Conservation (phyloP, 805 yeast species). For the Nakazawaea pomicola region DNA sequence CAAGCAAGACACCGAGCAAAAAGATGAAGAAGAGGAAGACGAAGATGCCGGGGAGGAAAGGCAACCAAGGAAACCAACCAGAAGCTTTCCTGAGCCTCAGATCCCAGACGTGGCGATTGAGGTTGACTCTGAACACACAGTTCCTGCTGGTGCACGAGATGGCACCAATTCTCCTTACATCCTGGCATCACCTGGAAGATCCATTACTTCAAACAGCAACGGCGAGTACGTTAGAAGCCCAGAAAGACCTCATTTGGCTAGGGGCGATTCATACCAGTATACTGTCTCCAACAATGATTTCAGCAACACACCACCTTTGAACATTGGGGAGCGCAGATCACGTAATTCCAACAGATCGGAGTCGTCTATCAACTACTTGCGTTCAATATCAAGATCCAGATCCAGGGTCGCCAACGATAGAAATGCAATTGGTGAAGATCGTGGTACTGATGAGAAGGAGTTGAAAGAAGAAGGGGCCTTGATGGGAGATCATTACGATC, state of each 20-base stretch:
- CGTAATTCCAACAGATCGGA: slow-evolving; percentile 24
- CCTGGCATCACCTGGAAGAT: slow-evolving; percentile 2
- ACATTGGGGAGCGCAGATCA: slow-evolving; percentile 34
- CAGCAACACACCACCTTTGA: slow-evolving; percentile 32
- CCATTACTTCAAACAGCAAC: slow-evolving; percentile 17
- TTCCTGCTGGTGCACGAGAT: slow-evolving; percentile 42
- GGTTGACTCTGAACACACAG: slow-evolving; percentile 31
- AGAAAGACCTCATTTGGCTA: slow-evolving; percentile 59
- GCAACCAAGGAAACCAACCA: slow-evolving; percentile 11
- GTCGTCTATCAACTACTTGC: slow-evolving; percentile 50
- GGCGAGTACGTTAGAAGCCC: slow-evolving; percentile 24
- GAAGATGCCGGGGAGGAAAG: slow-evolving; percentile 6
- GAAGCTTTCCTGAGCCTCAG: slow-evolving; percentile 16
- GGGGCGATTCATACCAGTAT: slow-evolving; percentile 73
- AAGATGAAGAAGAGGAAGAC: slow-evolving; percentile 3
- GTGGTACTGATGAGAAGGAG: slow-evolving; percentile 27
- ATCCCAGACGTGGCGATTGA: slow-evolving; percentile 32
- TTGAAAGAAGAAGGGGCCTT: slow-evolving; percentile 55
- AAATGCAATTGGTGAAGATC: slow-evolving; percentile 25
- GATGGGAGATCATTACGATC: slow-evolving; percentile 41
- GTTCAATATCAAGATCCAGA: slow-evolving; percentile 63
- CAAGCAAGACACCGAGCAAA: slow-evolving; percentile 11
- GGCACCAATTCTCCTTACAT: slow-evolving; percentile 30
- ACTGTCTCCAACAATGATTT: slow-evolving; percentile 40
- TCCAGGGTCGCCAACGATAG: slow-evolving; percentile 40